A percentile compares a stretch with the other conserved stretches of the same genome.
phyloP scores from a whole-genome alignment of 2,329 filamentous ascomycete species.

The Colletotrichum tropicicola region DNA sequence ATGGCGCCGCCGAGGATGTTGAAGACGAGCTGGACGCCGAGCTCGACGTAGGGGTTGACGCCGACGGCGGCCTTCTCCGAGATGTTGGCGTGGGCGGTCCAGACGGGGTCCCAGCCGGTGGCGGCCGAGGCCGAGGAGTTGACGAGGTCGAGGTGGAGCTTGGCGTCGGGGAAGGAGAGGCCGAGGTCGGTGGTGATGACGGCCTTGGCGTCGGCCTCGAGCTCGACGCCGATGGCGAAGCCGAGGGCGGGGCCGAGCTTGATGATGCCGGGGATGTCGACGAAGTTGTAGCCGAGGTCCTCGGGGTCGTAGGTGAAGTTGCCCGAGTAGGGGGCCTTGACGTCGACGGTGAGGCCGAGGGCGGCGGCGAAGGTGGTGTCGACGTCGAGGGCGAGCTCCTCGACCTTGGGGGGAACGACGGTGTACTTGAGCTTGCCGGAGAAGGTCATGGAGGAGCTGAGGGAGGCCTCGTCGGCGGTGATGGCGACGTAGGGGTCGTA shows the following conservation, averaged over 20 bases:
- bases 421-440: constrained; percentile 34
- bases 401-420: constrained; percentile 30
- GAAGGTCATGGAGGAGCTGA: constrained; percentile 34
- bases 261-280: constrained; percentile 31
- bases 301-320: constrained; percentile 30
- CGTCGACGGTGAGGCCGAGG: constrained; percentile 31
- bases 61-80: constrained; percentile 32
- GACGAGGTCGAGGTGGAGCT: constrained; percentile 39
- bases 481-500: constrained; percentile 31
- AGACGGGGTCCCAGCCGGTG: constrained; percentile 39
- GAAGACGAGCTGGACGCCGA: constrained; percentile 33
- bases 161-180: constrained; percentile 33
- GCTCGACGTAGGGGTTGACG: constrained; percentile 36
- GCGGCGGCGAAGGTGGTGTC: constrained; percentile 32
- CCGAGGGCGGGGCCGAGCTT: constrained; percentile 26
- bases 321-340: constrained; percentile 30
- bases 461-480: constrained; percentile 33
- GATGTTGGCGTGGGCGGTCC: constrained; percentile 39
- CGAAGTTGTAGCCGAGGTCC: constrained; percentile 30
- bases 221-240: constrained; percentile 28
- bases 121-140: constrained; percentile 37
- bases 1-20: constrained; percentile 36
- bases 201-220: constrained; percentile 23
- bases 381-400: constrained; percentile 34
- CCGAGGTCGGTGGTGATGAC: constrained; percentile 32